Evolutionary conservation across 257 asterid species (phyloP), one percentile per base, ranked within the genome.

Genomic region (Asclepias syriaca): DNA sequence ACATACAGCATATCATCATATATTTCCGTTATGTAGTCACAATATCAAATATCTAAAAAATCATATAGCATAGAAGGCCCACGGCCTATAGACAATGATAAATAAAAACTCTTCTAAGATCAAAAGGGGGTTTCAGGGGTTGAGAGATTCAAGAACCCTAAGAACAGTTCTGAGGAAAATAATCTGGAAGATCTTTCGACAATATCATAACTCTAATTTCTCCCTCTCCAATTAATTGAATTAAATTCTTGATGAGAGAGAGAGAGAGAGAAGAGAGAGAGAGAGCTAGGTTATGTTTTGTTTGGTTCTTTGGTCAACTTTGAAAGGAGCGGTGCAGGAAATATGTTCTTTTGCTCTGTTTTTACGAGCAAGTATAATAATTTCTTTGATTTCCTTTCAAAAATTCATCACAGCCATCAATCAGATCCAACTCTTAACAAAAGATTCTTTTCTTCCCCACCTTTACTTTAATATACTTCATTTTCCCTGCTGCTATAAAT

Each of bases 361-460:
- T 81, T 81, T 71, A 76, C 83, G 63, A 69, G 71, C 81, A 75
- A 51, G 50, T 66, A 24, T 51, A 73, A 59, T 76, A 34, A 34
- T 34, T 34, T 83, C 88, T 49, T 72, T 73, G 80, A 83, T 79
- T 72, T 50, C 19, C 57, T 18, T 69, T 64, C 18, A 56, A 68
- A 56, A 68, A 32, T 65, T 32, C 80, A 81, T 84, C 86, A 75
- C 66, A 74, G 70, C 93, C 97, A 81, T 86, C 88, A 66, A 81
- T 82, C 69, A 74, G 71, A 78, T 75, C 71, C 82, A 73, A 79
- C 69, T 40, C 61, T 37, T 5, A 4, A 27, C 24, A 5, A 4
- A 27, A 58, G 72, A 78, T 65, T 80, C 82, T 75, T 84, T 75
- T 85, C 65, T 80, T 63, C 79, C 77, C 80, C 75, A 79, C 64